phyloP scores from a whole-genome alignment of 2,329 filamentous ascomycete genomes.

The Macrophomina phaseolina region DNA sequence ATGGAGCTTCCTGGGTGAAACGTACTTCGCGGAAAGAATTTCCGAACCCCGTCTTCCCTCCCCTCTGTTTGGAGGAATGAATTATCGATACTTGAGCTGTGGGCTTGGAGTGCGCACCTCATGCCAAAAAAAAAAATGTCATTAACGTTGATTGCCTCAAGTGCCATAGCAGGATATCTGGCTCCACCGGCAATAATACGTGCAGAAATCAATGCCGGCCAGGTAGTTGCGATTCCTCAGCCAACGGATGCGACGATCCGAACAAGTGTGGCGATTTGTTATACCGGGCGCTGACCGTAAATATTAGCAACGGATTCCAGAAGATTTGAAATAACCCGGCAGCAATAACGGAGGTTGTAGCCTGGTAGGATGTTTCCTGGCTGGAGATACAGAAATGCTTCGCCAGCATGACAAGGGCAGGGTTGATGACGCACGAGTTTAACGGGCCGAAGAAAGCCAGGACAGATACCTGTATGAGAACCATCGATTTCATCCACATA shows the following conservation, averaged over 20 bases:
- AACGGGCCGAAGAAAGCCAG: not conserved
- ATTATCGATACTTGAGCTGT: not conserved
- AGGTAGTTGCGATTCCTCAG: not conserved
- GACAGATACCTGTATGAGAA: not conserved
- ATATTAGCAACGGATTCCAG: not conserved
- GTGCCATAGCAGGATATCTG: not conserved
- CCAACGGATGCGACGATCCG: not conserved
- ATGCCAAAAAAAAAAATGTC: not conserved
- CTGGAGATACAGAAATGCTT: not conserved
- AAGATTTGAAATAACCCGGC: not conserved
- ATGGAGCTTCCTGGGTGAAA: not conserved
- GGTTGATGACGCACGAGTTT: not conserved
- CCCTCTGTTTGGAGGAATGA: not conserved
- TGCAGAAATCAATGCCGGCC: not conserved
- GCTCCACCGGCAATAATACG: not conserved
- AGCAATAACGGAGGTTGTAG: not conserved
- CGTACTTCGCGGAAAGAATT: not conserved
- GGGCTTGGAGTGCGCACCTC: not conserved
- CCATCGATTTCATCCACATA: not conserved
- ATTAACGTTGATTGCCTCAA: not conserved
- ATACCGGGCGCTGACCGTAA: not conserved
- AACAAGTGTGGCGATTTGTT: not conserved
- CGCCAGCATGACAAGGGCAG: not conserved
- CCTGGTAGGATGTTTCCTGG: not conserved
- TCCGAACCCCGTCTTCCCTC: not conserved